phyloP scores from a whole-genome alignment of 2,329 filamentous ascomycete species.

The Ceratocystis smalleyi region DNA sequence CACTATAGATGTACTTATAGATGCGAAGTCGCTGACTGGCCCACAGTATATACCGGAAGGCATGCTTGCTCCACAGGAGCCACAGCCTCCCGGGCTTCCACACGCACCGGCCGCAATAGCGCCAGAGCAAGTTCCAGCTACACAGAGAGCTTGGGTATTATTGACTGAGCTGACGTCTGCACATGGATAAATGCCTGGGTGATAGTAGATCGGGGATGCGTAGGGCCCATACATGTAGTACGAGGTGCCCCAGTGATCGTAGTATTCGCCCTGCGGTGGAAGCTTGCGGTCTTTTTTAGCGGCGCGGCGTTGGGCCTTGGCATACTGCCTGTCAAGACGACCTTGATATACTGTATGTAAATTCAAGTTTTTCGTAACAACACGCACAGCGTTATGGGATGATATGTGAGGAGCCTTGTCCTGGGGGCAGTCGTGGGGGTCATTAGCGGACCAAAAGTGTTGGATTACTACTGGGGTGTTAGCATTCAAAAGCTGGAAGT shows the following conservation, averaged over 20 bases:
- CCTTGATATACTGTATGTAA: constrained; percentile 19
- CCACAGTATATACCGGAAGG: constrained; percentile 18
- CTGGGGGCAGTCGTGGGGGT: constrained; percentile 35
- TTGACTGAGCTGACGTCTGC: constrained; percentile 26
- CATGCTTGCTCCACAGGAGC: constrained; percentile 17
- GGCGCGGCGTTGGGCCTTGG: constrained; percentile 35
- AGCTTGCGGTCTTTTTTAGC: constrained; percentile 34
- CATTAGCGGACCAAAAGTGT: constrained; percentile 33
- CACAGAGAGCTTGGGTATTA: constrained; percentile 21
- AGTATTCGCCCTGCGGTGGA: constrained; percentile 35
- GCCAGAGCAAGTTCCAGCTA: constrained; percentile 34
- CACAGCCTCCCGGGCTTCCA: constrained; percentile 28
- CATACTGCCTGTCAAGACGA: constrained; percentile 40
- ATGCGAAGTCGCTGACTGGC: not conserved
- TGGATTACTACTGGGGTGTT: constrained; percentile 22
- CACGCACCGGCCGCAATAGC: constrained; percentile 31
- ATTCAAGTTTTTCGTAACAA: not conserved
- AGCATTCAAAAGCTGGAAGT: not conserved
- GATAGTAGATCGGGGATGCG: constrained; percentile 29
- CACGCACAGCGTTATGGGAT: constrained; percentile 50
- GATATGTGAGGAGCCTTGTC: constrained; percentile 54
- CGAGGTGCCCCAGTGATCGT: constrained; percentile 38
- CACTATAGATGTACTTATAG: no score
- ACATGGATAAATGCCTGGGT: constrained; percentile 32
- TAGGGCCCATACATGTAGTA: constrained; percentile 36